Base-by-base conservation (phyloP, 768 basidiomycete species). In the Leccinum arenicola region DNA sequence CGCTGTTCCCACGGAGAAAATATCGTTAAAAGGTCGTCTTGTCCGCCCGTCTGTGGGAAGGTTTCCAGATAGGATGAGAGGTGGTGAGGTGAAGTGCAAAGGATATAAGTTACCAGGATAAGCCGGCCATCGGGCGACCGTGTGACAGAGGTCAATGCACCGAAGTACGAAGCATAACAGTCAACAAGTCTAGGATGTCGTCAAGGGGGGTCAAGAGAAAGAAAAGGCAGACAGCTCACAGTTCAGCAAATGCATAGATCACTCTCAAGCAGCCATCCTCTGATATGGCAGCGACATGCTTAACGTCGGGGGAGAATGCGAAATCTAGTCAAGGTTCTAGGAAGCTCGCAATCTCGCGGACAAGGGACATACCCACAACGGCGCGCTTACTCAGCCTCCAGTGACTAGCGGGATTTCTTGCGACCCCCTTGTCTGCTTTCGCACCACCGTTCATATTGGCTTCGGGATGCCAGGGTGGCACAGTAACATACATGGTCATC, bases 121-220 rank as follows among this genome's bases (percentile, higher is more conserved):
- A 96, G 98, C 19, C 95, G 85, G 12, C 93, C 92, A 70, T 98
- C 95, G 0, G 95, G 95, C 3, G 94, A 95, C 95, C 95, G 98
- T 0, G 92, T 86, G 2, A 98, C 87, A 63, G 89, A 92, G 4
- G 88, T 95, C 36, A 99, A 70, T 2, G 92, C 82, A 15, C 95
- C 96, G 68, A 98, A 99, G 72, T 99, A 99, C 4, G 94, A 93
- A 1, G 92, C 87, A 68, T 92, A 98, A 61, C 91, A 92, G 70
- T 98, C 94, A 19, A 94, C 83, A n/a, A 98, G 81, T 66, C 95
- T 96, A 60, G 15, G 23, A 29, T 11, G 14, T 48, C 33, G 57
- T 62, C 31, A 53, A 36, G 49, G 60, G 15, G 49, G 29, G 57
- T 60, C 27, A 54, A 33, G 47, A 59, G 17, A 50, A 27, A 50